These are phyloP conservation scores for Naganishia randhawae DNA, from an alignment of 768 basidiomycete species.

Conservation along the genomic window DNA sequence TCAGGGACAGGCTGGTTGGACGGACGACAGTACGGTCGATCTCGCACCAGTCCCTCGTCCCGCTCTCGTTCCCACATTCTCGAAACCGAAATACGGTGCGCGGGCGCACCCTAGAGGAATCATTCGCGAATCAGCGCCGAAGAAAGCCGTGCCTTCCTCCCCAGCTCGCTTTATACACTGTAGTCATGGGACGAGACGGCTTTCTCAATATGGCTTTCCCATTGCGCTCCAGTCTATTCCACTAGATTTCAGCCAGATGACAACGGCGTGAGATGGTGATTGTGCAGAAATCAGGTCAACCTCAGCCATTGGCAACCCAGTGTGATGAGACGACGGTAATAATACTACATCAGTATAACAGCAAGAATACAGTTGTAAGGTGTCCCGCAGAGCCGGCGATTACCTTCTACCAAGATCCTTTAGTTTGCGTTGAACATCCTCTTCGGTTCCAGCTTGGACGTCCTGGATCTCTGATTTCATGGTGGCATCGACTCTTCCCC, in stretches of 20 bases:
- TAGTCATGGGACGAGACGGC: no score
- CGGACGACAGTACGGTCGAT: not conserved
- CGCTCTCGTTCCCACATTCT: not conserved
- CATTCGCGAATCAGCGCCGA: conserved; percentile 5
- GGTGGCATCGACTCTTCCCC: conserved; percentile 19
- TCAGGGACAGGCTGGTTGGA: not conserved
- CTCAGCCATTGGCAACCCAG: not conserved
- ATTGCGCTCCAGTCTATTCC: no score
- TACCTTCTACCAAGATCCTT: conserved; percentile 15
- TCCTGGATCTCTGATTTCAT: conserved; percentile 22
- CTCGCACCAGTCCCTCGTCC: not conserved
- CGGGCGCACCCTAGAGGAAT: not conserved
- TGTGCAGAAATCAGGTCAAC: no score
- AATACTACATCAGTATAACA: not conserved
- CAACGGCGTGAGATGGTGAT: no score
- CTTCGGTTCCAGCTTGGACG: conserved; percentile 21
- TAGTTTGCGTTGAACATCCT: conserved; percentile 15
- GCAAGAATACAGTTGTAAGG: not conserved
- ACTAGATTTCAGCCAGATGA: no score
- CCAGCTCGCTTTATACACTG: not conserved
- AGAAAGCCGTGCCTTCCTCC: conserved; percentile 5
- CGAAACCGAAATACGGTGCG: not conserved
- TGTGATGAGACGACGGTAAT: not conserved
- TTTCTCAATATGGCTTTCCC: no score
- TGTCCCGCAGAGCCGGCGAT: not conserved